Evolutionary conservation across 768 basidiomycete species (phyloP), one percentile per base, ranked within the genome.

Genomic region (Boletus coccyginus): DNA sequence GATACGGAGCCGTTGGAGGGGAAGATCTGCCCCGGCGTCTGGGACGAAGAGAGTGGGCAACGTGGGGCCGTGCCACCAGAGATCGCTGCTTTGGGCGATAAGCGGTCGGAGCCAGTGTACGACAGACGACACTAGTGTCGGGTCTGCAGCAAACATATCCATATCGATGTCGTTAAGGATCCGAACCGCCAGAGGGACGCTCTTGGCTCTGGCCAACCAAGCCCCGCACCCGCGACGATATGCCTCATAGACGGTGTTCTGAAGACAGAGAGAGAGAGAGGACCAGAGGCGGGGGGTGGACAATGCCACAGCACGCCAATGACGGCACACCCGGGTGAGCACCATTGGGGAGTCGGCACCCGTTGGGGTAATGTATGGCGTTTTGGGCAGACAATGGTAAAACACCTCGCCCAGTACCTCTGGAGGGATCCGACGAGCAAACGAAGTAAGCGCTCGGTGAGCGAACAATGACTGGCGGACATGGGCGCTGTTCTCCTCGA

Each of bases 41-140:
- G 60, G 17, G 35, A 52, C 41, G 27, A 73, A 61, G 6, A 70
- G 42, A 2, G 53, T 45, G 21, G 61, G 61, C 8, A 73, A 17
- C 32, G 59, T 62, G 11, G 71, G 62, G 0, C 70, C 70, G n/a
- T 71, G 61, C 70, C 67, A 71, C 70, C 71, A 71, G 19, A 71
- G 56, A 46, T 73, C 70, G 9, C 33, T 35, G 43, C 64, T 71
- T 7, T 50, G 62, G n/a, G 44, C 10, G 33, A 71, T 43, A 42
- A 69, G 40, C 2, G 57, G 67, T 7, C 51, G 61, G 14, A 71
- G 62, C 69, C 70, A 71, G 33, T 35, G 49, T 9, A 60, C 43
- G 4, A 57, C 39, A 17, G 58, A 52, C 3, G 58, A 50, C 13
- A 58, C 19, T 2, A 52, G 29, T 4, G 46, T 14, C 0, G 36